Evolutionary conservation across 495 filamentous ascomycete genomes (phyloP).

Genomic region (Penicillium fimorum): DNA sequence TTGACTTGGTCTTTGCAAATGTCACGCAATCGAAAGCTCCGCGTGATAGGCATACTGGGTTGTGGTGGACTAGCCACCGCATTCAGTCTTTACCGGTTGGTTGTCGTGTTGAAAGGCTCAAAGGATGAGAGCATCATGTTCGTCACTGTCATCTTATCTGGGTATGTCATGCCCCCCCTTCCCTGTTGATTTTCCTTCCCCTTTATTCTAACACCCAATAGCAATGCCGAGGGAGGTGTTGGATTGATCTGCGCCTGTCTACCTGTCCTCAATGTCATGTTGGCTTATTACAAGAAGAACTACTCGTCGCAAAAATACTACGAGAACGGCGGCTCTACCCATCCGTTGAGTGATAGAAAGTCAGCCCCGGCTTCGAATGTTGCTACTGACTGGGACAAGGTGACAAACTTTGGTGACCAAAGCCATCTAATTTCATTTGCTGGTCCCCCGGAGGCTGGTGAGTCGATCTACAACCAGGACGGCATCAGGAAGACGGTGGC

Average conservation of each 20-base stretch:
- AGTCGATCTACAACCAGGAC: constrained; percentile 14
- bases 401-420: constrained; percentile 31
- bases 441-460: constrained; percentile 24
- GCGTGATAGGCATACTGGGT: constrained; percentile 44
- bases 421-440: constrained; percentile 39
- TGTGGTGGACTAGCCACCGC: constrained; percentile 48
- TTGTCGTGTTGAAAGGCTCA: constrained; percentile 40
- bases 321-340: constrained; percentile 26
- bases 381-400: constrained; percentile 19
- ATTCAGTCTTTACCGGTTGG: constrained; percentile 45
- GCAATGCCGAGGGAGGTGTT: constrained; percentile 47
- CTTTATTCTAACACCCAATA: constrained; percentile 15
- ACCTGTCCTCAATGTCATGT: constrained; percentile 41
- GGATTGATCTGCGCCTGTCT: constrained; percentile 51
- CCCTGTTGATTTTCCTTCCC: not conserved
- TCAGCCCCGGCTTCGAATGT: constrained; percentile 18
- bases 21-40: constrained; percentile 44
- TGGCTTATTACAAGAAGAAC: constrained; percentile 28
- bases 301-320: constrained; percentile 38
- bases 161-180: constrained; percentile 29
- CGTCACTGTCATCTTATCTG: constrained; percentile 44
- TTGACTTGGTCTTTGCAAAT: constrained; percentile 50
- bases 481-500: constrained; percentile 41
- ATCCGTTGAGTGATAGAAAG: constrained; percentile 30
- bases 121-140: constrained; percentile 42